Conservation (phyloP, 345 rosid species). For the Gossypium bickii region DNA sequence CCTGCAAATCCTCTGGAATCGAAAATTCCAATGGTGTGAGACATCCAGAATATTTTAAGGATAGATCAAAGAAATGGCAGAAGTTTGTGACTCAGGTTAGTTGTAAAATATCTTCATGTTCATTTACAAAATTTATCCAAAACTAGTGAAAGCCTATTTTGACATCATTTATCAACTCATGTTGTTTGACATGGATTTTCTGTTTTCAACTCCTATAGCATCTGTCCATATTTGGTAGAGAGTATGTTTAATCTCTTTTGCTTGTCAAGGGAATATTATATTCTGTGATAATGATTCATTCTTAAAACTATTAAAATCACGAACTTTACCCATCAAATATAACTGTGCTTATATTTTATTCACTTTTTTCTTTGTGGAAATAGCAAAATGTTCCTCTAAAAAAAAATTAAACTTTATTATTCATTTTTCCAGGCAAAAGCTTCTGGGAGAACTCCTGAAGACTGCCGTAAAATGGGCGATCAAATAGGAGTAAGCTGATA, state of each 20-base stretch:
- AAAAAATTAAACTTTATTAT: neutral
- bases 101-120: constrained; percentile 2
- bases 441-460: constrained; percentile 69
- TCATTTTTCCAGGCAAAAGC: constrained; percentile 72
- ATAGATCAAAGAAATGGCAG: constrained; percentile 85
- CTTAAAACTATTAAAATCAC: neutral
- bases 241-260: neutral
- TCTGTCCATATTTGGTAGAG: neutral
- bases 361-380: constrained; percentile 6
- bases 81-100: constrained; percentile 84
- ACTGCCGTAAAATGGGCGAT: constrained; percentile 56
- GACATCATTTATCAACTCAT: neutral
- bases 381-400: neutral
- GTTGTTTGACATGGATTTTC: neutral
- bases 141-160: neutral
- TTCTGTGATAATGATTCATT: neutral
- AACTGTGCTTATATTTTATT: neutral
- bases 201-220: neutral
- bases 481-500: constrained; percentile 66
- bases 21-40: constrained; percentile 34
- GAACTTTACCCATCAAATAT: neutral
- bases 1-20: constrained; percentile 28
- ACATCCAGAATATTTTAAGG: constrained; percentile 56
- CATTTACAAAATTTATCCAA: neutral
- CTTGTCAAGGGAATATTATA: neutral